Base-by-base conservation (phyloP, 1,284 basidiomycete species). In the Phlebopus sp. region DNA sequence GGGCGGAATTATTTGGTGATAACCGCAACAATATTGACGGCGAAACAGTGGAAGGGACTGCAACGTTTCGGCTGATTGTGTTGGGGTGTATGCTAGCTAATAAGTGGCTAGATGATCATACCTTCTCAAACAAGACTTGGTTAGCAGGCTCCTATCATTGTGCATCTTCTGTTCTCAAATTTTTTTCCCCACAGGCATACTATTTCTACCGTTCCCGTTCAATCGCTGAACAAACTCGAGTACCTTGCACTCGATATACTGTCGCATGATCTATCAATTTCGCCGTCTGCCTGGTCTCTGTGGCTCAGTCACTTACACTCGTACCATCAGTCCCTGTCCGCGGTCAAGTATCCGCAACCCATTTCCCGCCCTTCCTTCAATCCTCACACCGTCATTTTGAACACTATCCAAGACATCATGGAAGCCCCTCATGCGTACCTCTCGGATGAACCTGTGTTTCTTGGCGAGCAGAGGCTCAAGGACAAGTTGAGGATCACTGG, bases 41-140 rank as follows among this genome's bases (percentile, higher is more conserved):
- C 46, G 80, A 81, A 44, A 69, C 73, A 2, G 69, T 71, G 44
- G 82, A 86, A 61, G 70, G 71, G 8, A 74, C 54, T 25, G 81
- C 80, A 1, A 79, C 83, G 10, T 90, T 89, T 64, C 79, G 84
- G 43, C 68, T 90, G 36, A 75, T 92, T 51, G 77, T 91, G 15
- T 73, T 94, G n/a, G 91, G 90, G 27, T 86, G 87, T 54, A 89
- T 92, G 81, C 73, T 93, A 34, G 86, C 91, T 18, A 93, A 93
- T 68, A 94, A 94, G 70, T 93, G 91, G 90, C 63, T 94, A 55
- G 91, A 94, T 60, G 91, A 94, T 60, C 90, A 93, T 61, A 93
- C 92, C 0, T 94, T 92, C 69, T 89, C 90, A 44, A 92, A 91
- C 71, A 92, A 91, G 73, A 93, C 91, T 49, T 94, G 92, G 91